These are phyloP conservation scores for Rubus idaeus DNA, from an alignment of 306 rosid species.

Conservation along the genomic window DNA sequence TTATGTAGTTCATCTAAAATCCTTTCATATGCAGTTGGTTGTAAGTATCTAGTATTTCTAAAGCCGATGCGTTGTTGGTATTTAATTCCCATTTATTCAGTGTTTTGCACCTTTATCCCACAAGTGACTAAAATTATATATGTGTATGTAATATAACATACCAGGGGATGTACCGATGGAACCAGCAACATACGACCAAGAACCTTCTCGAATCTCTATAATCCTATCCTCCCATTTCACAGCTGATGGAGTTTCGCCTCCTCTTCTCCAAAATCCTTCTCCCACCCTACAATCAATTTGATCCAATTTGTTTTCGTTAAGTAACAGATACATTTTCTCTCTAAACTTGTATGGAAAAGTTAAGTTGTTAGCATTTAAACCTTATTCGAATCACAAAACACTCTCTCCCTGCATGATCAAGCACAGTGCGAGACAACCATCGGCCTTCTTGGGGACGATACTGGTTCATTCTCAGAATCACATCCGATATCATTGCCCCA, in stretches of 20 bases:
- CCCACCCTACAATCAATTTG: constrained; percentile 59
- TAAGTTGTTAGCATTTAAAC: constrained; percentile 32
- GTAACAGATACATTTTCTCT: constrained; percentile 5
- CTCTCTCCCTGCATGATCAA: constrained; percentile 94
- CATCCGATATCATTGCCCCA: constrained; percentile 85
- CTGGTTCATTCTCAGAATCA: constrained; percentile 74
- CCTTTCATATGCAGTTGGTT: neutral
- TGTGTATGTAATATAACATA: constrained; percentile 31
- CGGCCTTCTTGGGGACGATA: constrained; percentile 97
- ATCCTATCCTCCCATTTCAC: constrained; percentile 91
- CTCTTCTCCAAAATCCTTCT: constrained; percentile 96
- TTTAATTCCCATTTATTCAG: neutral
- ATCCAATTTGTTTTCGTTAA: neutral
- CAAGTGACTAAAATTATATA: neutral
- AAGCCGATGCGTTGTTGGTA: neutral
- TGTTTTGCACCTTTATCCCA: neutral
- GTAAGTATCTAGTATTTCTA: neutral
- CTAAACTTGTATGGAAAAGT: neutral
- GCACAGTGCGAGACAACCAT: constrained; percentile 92
- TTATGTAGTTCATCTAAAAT: neutral
- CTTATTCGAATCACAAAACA: constrained; percentile 83
- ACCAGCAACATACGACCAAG: constrained; percentile 90
- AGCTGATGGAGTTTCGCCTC: constrained; percentile 69
- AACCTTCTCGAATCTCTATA: constrained; percentile 86
- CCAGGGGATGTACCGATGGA: constrained; percentile 86